Conservation (phyloP, 2,329 filamentous ascomycete species). For the Alternaria gansuensis region DNA sequence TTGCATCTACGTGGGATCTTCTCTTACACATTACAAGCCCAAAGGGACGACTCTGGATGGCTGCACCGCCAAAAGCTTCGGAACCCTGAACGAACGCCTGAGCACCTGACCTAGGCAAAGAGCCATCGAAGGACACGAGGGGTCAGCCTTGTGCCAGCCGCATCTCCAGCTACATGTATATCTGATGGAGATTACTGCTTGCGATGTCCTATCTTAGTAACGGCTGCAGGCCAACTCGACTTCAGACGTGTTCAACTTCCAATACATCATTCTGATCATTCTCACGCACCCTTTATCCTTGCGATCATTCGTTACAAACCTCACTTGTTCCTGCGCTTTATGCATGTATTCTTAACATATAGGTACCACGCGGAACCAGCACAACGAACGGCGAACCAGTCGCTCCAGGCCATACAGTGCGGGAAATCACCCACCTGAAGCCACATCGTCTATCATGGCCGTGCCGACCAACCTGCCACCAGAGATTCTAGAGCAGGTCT, state of each 20-base stretch:
- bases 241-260: background rate
- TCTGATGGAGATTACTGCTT: background rate
- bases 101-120: constrained; percentile 10
- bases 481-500: constrained; percentile 34
- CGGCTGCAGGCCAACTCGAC: background rate
- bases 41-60: background rate
- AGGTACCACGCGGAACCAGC: background rate
- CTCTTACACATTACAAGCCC: background rate
- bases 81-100: constrained; percentile 1
- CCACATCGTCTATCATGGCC: constrained; percentile 16
- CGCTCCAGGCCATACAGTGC: background rate
- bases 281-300: background rate
- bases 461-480: constrained; percentile 26
- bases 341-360: background rate
- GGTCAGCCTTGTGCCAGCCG: constrained; percentile 9
- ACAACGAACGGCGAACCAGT: background rate
- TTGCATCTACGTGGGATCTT: background rate
- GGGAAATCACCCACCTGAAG: background rate
- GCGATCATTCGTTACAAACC: background rate
- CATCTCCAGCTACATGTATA: background rate
- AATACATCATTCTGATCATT: constrained; percentile 2
- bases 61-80: background rate
- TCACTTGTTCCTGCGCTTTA: background rate
- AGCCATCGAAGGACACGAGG: background rate
- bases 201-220: background rate